Percentiles rank a stretch among this genome's conserved stretches.
These are phyloP conservation scores for Lachnellula subtilissima DNA, from an alignment of 2,329 filamentous ascomycete species.

Conservation along the genomic window DNA sequence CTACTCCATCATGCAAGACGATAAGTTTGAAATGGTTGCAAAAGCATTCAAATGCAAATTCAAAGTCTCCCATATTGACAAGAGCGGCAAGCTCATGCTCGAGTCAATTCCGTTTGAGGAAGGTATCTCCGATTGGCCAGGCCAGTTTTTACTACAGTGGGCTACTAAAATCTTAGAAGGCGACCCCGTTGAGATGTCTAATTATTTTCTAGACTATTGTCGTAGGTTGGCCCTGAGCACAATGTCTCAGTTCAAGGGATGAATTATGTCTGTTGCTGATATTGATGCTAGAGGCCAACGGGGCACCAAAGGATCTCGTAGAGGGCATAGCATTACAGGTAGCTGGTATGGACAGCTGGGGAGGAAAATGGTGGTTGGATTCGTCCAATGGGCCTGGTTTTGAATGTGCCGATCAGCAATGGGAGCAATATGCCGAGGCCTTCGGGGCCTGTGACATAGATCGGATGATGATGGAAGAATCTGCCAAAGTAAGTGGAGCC, in stretches of 20 bases:
- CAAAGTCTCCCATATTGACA: neutral
- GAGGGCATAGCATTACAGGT: neutral
- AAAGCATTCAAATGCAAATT: slow-evolving; percentile 2
- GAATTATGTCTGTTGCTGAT: neutral
- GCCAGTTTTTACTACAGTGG: neutral
- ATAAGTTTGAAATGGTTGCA: neutral
- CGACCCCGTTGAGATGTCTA: neutral
- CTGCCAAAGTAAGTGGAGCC: slow-evolving; percentile 11
- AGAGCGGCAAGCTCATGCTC: neutral
- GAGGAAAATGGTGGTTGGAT: neutral
- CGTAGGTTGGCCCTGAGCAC: neutral
- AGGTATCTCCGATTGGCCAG: too few species aligned
- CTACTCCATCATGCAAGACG: neutral
- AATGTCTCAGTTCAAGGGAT: neutral
- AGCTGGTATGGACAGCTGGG: neutral
- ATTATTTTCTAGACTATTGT: neutral
- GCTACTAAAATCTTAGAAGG: neutral
- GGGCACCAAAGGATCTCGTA: neutral
- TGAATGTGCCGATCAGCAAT: neutral
- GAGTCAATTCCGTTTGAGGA: neutral
- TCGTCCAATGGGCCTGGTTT: neutral
- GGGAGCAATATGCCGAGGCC: slow-evolving; percentile 6
- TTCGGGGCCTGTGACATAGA: slow-evolving; percentile 13
- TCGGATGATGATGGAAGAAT: slow-evolving; percentile 14
- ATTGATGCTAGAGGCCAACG: neutral